Conservation (phyloP, 768 basidiomycete genomes). For the Nidularia pulvinata region DNA sequence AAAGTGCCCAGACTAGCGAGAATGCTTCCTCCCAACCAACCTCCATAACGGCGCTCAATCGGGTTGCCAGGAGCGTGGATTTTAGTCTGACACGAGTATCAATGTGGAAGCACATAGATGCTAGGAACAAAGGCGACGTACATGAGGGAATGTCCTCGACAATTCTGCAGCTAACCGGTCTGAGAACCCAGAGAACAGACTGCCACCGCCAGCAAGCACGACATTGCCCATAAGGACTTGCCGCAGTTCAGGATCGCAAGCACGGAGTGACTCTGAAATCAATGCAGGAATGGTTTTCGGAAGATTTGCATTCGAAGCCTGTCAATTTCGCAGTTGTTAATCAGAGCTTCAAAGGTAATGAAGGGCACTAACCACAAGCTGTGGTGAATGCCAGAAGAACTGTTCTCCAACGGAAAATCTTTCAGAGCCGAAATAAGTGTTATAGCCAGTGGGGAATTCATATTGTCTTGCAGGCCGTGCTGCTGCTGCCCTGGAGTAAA, state of each 20-base stretch:
- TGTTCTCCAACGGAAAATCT: constrained; percentile 87
- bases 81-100: constrained; percentile 58
- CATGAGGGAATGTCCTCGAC: constrained; percentile 72
- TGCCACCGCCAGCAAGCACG: constrained; percentile 95
- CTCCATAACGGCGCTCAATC: constrained; percentile 86
- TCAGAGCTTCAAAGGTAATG: background rate
- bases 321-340: background rate
- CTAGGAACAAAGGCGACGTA: constrained; percentile 34
- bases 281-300: constrained; percentile 79
- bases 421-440: constrained; percentile 78
- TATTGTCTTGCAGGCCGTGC: constrained; percentile 66
- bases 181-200: constrained; percentile 80
- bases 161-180: constrained; percentile 85
- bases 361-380: constrained; percentile 43
- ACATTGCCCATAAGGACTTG: constrained; percentile 91
- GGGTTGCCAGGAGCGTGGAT: constrained; percentile 92
- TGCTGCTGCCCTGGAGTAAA: constrained; percentile 49
- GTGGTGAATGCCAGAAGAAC: constrained; percentile 75
- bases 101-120: too few relatives aligned
- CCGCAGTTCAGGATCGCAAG: constrained; percentile 91
- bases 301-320: constrained; percentile 60
- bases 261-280: constrained; percentile 74
- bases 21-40: constrained; percentile 97
- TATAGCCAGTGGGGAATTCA: constrained; percentile 97
- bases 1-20: constrained; percentile 95